A percentile compares a stretch with the other conserved stretches of the same genome.
phyloP scores from a whole-genome alignment of 2,329 filamentous ascomycete genomes.

The Fusarium anthophilum region DNA sequence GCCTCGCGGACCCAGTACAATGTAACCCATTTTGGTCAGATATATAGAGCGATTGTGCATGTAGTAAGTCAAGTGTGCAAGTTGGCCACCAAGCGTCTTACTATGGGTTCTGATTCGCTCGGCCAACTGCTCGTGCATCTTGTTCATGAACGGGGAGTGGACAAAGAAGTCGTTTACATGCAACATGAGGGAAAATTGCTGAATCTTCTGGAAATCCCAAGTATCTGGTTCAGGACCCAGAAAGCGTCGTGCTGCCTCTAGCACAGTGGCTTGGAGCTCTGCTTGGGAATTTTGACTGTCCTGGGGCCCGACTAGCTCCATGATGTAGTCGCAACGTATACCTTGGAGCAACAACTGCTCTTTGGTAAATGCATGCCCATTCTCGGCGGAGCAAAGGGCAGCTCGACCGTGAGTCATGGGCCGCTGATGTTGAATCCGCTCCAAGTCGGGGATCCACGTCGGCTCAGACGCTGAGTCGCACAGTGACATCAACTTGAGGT shows the following conservation, averaged over 20 bases:
- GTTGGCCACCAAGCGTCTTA: neutral
- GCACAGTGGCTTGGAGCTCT: neutral
- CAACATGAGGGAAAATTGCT: neutral
- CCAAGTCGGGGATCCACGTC: neutral
- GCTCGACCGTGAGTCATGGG: neutral
- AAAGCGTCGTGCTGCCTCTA: neutral
- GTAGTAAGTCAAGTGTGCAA: neutral
- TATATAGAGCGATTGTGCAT: neutral
- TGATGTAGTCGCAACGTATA: neutral
- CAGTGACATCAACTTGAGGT: neutral
- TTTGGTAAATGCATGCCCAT: neutral
- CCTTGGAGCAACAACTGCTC: neutral
- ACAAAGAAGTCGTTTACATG: neutral
- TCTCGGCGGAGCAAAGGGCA: neutral
- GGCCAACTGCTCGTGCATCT: neutral
- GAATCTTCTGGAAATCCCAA: neutral
- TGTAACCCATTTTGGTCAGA: neutral
- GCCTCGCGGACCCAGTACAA: neutral
- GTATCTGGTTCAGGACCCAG: neutral
- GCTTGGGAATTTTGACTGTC: neutral
- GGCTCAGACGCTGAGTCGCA: neutral
- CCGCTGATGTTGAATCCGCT: neutral
- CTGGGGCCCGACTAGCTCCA: neutral
- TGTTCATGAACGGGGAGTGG: neutral
- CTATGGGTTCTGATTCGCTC: neutral